Evolutionary conservation across 2,329 filamentous ascomycete species (phyloP), one percentile per base, ranked within the genome.

Genomic region (Ophiocordyceps camponoti-leonardi): DNA sequence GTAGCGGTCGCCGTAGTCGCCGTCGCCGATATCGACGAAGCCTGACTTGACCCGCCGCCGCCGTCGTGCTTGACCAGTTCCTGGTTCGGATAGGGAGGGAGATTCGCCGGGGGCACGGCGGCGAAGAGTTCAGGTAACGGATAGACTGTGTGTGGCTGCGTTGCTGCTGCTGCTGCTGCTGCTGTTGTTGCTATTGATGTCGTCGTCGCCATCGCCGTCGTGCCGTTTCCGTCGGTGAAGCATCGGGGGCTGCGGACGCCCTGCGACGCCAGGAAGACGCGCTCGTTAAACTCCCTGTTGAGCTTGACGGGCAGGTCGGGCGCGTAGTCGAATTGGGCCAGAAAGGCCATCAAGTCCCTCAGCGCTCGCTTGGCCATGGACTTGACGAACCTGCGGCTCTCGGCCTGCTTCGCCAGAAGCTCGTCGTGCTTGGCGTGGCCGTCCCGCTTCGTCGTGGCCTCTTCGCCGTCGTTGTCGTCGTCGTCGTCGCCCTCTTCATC

Each of bases 251-350:
- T 61, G 52, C 68, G 61, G 50, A 58, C 57, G 40, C 65, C 68
- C 52, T 73, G 66, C 42, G 71, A 70, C 22, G 72, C 68, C 48
- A 72, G 65, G 52, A 76, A 77, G 10, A 82, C 69, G 48, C 74
- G 75, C 41, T 72, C 63, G 26, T 65, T 66, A 51, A 73, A 75
- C 20, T 75, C 71, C 49, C 77, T 73, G 18, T 71, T 73, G 23
- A 77, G 63, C 41, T 77, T 71, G 41, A 73, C 61, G 8, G 81
- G 73, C 40, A 84, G 61, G 43, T 83, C 75, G 0, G 84, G 83
- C 0, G 85, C 83, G 61, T 92, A 92, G 54, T 92, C 82, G 50
- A 92, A 79, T 48, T 79, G 69, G 1, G 77, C 76, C 37, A 93
- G 65, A 56, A 85, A 92, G 20, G 73, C 67, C 53, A 79, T 67